phyloP scores from a whole-genome alignment of 1,284 basidiomycete genomes.

The Fomitopsis pinicola region DNA sequence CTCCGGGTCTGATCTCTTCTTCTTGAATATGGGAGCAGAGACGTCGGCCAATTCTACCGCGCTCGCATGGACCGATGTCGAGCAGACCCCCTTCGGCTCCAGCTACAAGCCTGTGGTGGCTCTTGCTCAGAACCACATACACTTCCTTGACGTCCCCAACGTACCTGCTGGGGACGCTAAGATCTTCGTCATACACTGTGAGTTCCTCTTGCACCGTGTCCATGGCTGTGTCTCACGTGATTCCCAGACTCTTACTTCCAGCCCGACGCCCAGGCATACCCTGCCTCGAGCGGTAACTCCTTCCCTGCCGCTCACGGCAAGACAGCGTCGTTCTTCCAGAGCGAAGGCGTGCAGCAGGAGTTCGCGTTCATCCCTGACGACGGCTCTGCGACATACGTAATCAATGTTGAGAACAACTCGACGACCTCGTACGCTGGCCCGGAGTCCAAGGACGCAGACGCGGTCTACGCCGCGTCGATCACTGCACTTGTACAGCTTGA shows the following conservation, averaged over 20 bases:
- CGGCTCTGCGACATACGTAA: conserved; percentile 72
- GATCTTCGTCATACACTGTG: conserved; percentile 89
- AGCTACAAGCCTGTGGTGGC: conserved; percentile 70
- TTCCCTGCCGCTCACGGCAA: conserved; percentile 79
- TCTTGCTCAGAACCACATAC: conserved; percentile 74
- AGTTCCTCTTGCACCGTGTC: conserved; percentile 22
- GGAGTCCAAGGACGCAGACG: conserved; percentile 56
- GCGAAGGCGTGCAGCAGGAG: conserved; percentile 65
- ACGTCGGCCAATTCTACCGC: conserved; percentile 53
- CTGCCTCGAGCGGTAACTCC: conserved; percentile 39
- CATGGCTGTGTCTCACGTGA: background rate
- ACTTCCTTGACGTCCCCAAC: conserved; percentile 74
- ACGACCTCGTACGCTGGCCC: conserved; percentile 73
- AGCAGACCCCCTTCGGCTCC: conserved; percentile 48
- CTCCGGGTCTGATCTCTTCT: conserved; percentile 55
- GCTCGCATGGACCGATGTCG: conserved; percentile 59
- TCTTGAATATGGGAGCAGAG: conserved; percentile 62
- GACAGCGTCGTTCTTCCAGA: conserved; percentile 73
- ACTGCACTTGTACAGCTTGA: conserved; percentile 74
- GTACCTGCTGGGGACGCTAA: conserved; percentile 62
- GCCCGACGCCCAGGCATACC: conserved; percentile 64
- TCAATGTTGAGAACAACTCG: conserved; percentile 78
- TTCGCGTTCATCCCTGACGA: conserved; percentile 86
- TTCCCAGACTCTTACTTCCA: conserved; percentile 32
- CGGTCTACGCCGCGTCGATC: conserved; percentile 72